phyloP scores from a whole-genome alignment of 2,329 filamentous ascomycete species.

The Didymella arachidicola region DNA sequence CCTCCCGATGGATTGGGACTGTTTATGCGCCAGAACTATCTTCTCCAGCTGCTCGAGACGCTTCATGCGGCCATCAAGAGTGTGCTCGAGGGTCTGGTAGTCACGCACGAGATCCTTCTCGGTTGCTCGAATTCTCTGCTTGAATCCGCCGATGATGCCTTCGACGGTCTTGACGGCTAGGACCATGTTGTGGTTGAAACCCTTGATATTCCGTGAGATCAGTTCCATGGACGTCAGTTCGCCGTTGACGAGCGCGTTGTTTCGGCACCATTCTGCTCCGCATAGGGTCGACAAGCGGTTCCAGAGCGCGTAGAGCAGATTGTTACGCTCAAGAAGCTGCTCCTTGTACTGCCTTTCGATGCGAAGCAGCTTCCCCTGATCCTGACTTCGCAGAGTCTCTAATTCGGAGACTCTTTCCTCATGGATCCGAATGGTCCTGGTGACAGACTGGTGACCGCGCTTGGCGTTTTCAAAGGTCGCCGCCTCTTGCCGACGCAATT shows the following conservation, averaged over 20 bases:
- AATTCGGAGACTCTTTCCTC: slow-evolving; percentile 86
- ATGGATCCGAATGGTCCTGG: slow-evolving; percentile 83
- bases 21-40: slow-evolving; percentile 62
- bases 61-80: slow-evolving; percentile 79
- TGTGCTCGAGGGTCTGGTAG: slow-evolving; percentile 84
- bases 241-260: slow-evolving; percentile 87
- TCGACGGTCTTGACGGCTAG: slow-evolving; percentile 89
- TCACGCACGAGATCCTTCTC: slow-evolving; percentile 91
- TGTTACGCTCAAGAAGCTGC: slow-evolving; percentile 88
- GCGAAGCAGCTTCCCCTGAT: slow-evolving; percentile 76
- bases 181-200: slow-evolving; percentile 89
- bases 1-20: slow-evolving; percentile 50
- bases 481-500: slow-evolving; percentile 84
- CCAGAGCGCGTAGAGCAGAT: slow-evolving; percentile 87
- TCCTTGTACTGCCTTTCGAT: slow-evolving; percentile 85
- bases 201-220: slow-evolving; percentile 82
- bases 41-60: slow-evolving; percentile 88
- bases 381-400: slow-evolving; percentile 77
- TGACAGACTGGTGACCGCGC: slow-evolving; percentile 84
- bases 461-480: slow-evolving; percentile 87
- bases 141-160: slow-evolving; percentile 77
- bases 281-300: slow-evolving; percentile 85
- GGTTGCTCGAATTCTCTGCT: slow-evolving; percentile 79
- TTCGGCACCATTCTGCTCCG: slow-evolving; percentile 89
- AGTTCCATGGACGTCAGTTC: slow-evolving; percentile 85